Percentiles rank a stretch among this genome's conserved stretches.
Evolutionary conservation across 2,329 filamentous ascomycete species (phyloP).

Genomic region (Fusarium miscanthi): DNA sequence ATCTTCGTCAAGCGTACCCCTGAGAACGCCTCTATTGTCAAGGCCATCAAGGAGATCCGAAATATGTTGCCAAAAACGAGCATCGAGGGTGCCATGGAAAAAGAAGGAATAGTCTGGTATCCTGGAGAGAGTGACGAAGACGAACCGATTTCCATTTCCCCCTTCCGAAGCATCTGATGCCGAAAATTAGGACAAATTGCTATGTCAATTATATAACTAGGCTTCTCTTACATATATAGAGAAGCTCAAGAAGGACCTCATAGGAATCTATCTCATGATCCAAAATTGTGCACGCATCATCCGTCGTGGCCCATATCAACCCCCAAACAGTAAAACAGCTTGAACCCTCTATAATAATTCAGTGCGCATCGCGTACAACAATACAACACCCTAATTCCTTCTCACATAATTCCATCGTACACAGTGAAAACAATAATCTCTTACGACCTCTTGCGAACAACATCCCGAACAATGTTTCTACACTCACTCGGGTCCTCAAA

Average conservation of each 20-base stretch:
- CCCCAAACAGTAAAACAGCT: neutral
- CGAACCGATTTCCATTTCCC: neutral
- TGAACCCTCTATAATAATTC: neutral
- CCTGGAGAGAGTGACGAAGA: neutral
- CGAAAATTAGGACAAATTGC: neutral
- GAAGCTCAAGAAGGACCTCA: neutral
- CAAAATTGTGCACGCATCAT: neutral
- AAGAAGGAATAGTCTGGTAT: neutral
- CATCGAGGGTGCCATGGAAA: neutral
- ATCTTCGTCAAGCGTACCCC: neutral
- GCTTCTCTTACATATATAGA: neutral
- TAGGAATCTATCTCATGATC: neutral
- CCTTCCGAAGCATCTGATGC: neutral
- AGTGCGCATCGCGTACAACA: neutral
- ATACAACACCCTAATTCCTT: neutral
- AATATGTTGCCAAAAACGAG: neutral
- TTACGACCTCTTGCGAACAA: slow-evolving; percentile 32
- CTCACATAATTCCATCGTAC: slow-evolving; percentile 16
- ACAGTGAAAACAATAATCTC: neutral
- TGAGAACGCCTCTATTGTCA: no score
- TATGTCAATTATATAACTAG: neutral
- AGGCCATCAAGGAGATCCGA: no score
- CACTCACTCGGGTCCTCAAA: slow-evolving; percentile 83
- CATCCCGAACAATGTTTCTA: slow-evolving; percentile 45
- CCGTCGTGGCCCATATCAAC: neutral